Base-by-base conservation (phyloP, 2,329 filamentous ascomycete species). In the Akanthomyces lecanii region DNA sequence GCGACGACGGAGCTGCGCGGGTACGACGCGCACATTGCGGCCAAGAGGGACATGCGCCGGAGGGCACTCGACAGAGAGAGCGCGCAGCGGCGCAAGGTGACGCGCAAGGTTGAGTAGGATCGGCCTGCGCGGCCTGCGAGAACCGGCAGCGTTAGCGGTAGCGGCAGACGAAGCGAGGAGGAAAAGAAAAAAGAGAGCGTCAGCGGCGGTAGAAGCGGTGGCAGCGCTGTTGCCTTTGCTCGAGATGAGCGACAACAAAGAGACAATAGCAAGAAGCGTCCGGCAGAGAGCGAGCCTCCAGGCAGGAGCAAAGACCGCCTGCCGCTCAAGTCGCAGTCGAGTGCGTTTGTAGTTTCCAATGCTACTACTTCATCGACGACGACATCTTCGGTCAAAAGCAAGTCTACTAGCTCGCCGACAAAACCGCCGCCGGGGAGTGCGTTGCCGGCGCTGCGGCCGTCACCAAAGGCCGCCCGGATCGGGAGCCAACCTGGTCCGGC, bases 21-120 rank as follows among this genome's bases (percentile, higher is more conserved):
- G 12, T 74, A 71, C 53, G 70, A 75, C 30, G 55, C n/a, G 1
- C 66, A 72, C 25, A 52, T 71, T 7, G 40, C 52, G 18, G 21
- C 33, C 38, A 25, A 36, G 38, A 67, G 67, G 12, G 58, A 23
- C 3, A 4, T 25, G 5, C 66, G 71, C 45, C 66, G 72, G 54
- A 61, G 64, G 5, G 67, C 69, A 25, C 67, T 75, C 21, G 55
- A 63, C 38, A 18, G 25, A 16, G 54, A 58, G 51, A 54, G 12
- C 14, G 59, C 44, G 38, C 59, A 30, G 50, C 48, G n/a, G 21
- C 28, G 18, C 7, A 45, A 21, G 18, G 23, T 42, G 18, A 11
- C 44, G 45, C 51, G 52, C 14, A 53, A 42, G 45, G 61, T 14
- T 40, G 53, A 42, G 25, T 57, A 51, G 61, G 44, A 57, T 23